phyloP scores from a whole-genome alignment of 139 green algal genomes.

The Yamagishiella unicocca region DNA sequence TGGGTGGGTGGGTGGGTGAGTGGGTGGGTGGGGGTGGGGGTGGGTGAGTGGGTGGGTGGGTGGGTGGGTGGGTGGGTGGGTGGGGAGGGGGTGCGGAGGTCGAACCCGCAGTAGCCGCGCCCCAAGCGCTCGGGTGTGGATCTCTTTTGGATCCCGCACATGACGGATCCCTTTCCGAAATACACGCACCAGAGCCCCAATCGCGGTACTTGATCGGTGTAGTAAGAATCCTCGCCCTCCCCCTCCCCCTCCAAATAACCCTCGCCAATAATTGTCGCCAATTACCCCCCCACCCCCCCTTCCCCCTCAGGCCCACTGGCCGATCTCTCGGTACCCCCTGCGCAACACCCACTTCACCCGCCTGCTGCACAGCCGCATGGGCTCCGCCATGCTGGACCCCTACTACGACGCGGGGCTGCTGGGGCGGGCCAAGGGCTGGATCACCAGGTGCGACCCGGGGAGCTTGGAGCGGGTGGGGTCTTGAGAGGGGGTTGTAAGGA shows the following conservation, averaged over 20 bases:
- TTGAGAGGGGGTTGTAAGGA: not conserved
- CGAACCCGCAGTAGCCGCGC: no score
- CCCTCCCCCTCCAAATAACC: not conserved
- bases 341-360: conserved; percentile 15
- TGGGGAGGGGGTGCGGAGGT: no score
- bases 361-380: conserved; percentile 18
- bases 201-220: no score
- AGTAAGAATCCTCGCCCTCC: not conserved
- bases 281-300: not conserved
- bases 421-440: not conserved
- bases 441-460: conserved; percentile 21
- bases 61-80: no score
- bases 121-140: no score
- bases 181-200: not conserved
- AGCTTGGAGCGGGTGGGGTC: not conserved
- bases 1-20: no score
- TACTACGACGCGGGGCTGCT: conserved; percentile 24
- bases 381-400: conserved; percentile 9
- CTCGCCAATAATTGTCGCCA: no score
- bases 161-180: no score
- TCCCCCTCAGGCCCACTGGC: conserved; percentile 30
- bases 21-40: no score
- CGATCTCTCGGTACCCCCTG: conserved; percentile 21
- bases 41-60: no score
- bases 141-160: no score